Conservation (phyloP, 495 filamentous ascomycete species). For the Penicillium cinerascens region DNA sequence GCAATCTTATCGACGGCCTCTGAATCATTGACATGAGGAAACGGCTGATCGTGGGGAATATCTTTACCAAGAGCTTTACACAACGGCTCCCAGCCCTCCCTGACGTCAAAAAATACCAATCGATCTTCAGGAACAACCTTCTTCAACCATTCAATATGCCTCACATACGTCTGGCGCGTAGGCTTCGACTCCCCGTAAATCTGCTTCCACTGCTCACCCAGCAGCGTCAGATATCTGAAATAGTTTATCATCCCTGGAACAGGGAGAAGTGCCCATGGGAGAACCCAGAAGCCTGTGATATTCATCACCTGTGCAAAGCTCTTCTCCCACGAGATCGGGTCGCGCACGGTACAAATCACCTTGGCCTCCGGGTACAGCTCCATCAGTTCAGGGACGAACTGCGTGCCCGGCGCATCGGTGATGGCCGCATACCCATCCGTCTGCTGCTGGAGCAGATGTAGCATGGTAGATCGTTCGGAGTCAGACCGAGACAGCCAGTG, state of each 20-base stretch:
- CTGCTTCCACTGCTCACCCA: slow-evolving; percentile 18
- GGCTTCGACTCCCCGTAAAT: slow-evolving; percentile 14
- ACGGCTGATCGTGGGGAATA: slow-evolving; percentile 32
- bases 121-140: slow-evolving; percentile 39
- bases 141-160: slow-evolving; percentile 34
- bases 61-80: slow-evolving; percentile 46
- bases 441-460: slow-evolving; percentile 54
- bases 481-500: slow-evolving; percentile 8
- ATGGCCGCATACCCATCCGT: slow-evolving; percentile 53
- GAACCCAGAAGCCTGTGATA: slow-evolving; percentile 13
- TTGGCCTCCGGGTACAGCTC: slow-evolving; percentile 29
- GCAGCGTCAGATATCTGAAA: slow-evolving; percentile 9
- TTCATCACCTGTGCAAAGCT: slow-evolving; percentile 14
- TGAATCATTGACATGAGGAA: slow-evolving; percentile 39
- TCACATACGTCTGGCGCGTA: slow-evolving; percentile 7
- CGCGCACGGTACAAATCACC: slow-evolving; percentile 28
- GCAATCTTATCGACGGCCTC: slow-evolving; percentile 12
- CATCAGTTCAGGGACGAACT: slow-evolving; percentile 26
- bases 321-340: slow-evolving; percentile 20
- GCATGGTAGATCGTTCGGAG: slow-evolving; percentile 51
- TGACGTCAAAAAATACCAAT: slow-evolving; percentile 44
- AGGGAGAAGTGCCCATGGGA: slow-evolving; percentile 19
- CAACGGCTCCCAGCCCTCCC: slow-evolving; percentile 49
- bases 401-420: slow-evolving; percentile 26
- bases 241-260: slow-evolving; percentile 27